Evolutionary conservation across 2,329 filamentous ascomycete genomes (phyloP).

Genomic region (Arthroderma sp.): DNA sequence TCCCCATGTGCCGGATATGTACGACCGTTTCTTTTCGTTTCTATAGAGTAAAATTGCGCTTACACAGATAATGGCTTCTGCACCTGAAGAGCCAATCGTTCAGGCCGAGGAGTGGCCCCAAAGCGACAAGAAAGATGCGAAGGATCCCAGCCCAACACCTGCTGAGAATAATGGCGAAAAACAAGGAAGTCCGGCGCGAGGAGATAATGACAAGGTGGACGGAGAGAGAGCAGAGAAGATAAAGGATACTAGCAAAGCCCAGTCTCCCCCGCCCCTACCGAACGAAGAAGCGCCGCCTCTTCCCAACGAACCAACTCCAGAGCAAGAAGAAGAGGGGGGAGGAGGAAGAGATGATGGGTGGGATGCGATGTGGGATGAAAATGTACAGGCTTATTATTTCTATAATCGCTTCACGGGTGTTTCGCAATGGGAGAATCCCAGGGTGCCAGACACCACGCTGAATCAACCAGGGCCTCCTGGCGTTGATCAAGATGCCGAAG

Average conservation of each 20-base stretch:
- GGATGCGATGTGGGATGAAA: constrained; percentile 65
- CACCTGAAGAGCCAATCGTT: not conserved
- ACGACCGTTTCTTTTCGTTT: not conserved
- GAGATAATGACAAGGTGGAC: constrained; percentile 3
- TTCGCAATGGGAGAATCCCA: constrained; percentile 78
- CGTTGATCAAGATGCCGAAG: constrained; percentile 20
- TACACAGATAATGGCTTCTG: not conserved
- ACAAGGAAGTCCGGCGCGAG: not conserved
- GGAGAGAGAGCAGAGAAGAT: constrained; percentile 7
- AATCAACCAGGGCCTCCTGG: constrained; percentile 14
- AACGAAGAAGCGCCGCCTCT: constrained; percentile 33
- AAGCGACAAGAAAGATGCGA: not conserved
- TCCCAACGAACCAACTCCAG: constrained; percentile 40
- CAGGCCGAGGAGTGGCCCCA: constrained; percentile 1
- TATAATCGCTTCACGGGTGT: constrained; percentile 65
- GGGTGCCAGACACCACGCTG: constrained; percentile 40
- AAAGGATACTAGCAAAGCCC: constrained; percentile 12
- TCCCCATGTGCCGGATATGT: not conserved
- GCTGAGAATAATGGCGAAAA: not conserved
- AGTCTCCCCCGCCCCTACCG: constrained; percentile 28
- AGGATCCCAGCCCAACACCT: not conserved
- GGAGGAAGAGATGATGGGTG: constrained; percentile 50
- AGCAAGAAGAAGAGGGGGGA: constrained; percentile 17
- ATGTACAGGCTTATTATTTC: constrained; percentile 62
- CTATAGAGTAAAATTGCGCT: not conserved